Conservation (phyloP, 352 stramenopile species). For the Globisporangium lucens region DNA sequence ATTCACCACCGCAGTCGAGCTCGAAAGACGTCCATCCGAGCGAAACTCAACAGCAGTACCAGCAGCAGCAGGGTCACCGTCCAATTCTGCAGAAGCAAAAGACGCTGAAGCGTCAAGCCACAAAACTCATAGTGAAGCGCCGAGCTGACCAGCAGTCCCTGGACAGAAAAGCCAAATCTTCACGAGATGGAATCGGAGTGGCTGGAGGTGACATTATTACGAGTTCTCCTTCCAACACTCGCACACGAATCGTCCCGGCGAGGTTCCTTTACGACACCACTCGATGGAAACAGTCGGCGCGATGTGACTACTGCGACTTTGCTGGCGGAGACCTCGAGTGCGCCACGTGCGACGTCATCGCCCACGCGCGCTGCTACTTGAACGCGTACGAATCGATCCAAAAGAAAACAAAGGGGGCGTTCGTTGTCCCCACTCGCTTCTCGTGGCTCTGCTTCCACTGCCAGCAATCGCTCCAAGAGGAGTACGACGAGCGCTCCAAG, state of each 20-base stretch:
- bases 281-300: conserved; percentile 30
- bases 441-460: conserved; percentile 62
- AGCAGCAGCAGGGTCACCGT: neutral
- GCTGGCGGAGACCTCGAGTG: conserved; percentile 64
- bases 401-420: conserved; percentile 48
- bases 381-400: conserved; percentile 28
- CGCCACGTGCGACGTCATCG: conserved; percentile 61
- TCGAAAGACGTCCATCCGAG: neutral
- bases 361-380: conserved; percentile 57
- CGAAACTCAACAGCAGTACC: neutral
- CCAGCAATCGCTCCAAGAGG: conserved; percentile 37
- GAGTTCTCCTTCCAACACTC: neutral
- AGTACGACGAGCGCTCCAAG: conserved; percentile 59
- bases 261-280: conserved; percentile 52
- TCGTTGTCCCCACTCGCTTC: conserved; percentile 51
- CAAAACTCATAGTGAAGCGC: conserved; percentile 17
- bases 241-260: conserved; percentile 22
- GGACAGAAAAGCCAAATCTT: neutral
- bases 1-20: neutral
- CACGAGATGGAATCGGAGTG: neutral
- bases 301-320: conserved; percentile 65
- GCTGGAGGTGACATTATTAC: neutral
- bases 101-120: conserved; percentile 19
- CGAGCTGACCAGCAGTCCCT: neutral
- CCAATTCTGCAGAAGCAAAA: conserved; percentile 1